Percentiles rank a stretch among this genome's conserved stretches.
Conservation (phyloP, 1,284 basidiomycete species). For the Athelia psychrophila region DNA sequence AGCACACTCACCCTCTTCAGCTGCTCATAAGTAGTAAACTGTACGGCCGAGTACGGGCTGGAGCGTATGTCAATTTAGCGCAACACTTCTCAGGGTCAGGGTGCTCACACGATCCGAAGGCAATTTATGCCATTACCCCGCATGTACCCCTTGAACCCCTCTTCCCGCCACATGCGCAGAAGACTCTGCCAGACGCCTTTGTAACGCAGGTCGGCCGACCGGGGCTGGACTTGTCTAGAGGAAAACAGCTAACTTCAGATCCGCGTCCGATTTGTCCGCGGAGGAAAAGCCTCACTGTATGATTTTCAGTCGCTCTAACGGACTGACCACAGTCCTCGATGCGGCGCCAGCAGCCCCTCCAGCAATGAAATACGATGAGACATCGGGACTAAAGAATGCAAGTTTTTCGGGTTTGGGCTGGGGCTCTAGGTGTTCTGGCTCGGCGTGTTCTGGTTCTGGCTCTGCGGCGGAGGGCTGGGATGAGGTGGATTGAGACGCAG, state of each 20-base stretch:
- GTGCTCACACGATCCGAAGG: constrained; percentile 76
- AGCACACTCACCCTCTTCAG: constrained; percentile 67
- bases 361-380: constrained; percentile 60
- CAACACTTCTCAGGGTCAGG: constrained; percentile 37
- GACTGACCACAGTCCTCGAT: constrained; percentile 89
- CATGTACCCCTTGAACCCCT: constrained; percentile 92
- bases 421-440: not conserved
- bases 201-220: constrained; percentile 63
- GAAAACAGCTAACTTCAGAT: not conserved
- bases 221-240: constrained; percentile 76
- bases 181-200: constrained; percentile 82
- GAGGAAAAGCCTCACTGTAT: constrained; percentile 71
- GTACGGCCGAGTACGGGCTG: constrained; percentile 67
- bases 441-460: not conserved
- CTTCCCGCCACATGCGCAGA: constrained; percentile 87
- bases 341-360: constrained; percentile 82
- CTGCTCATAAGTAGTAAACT: constrained; percentile 91
- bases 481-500: no score
- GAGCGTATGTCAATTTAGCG: constrained; percentile 3
- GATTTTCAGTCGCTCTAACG: constrained; percentile 91
- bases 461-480: no score
- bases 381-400: constrained; percentile 49
- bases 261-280: not conserved
- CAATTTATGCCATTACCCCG: constrained; percentile 93
- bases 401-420: constrained; percentile 8